These are phyloP conservation scores for Nicotiana benthamiana DNA, from an alignment of 257 asterid species.

Conservation along the genomic window DNA sequence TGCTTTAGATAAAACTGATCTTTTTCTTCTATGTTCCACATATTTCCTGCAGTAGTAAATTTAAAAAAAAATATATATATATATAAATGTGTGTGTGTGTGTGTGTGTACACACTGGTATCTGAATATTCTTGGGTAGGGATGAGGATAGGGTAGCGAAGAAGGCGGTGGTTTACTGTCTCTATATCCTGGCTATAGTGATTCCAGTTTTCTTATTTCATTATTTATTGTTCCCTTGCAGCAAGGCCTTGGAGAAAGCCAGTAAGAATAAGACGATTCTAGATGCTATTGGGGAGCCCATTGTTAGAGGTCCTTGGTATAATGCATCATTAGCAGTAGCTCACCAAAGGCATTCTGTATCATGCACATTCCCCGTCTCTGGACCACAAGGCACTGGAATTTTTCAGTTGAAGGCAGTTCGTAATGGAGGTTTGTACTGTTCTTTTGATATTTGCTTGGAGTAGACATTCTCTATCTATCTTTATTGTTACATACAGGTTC, in stretches of 20 bases:
- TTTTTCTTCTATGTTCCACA: background rate
- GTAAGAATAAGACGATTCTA: slow-evolving; percentile 48
- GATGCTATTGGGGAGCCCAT: slow-evolving; percentile 90
- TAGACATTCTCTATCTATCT: background rate
- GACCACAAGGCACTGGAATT: slow-evolving; percentile 89
- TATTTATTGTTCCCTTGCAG: slow-evolving; percentile 35
- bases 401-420: slow-evolving; percentile 91
- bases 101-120: background rate
- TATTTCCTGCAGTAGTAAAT: background rate
- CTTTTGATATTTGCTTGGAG: background rate
- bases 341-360: slow-evolving; percentile 85
- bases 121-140: background rate
- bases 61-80: background rate
- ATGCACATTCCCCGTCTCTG: slow-evolving; percentile 90
- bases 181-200: background rate
- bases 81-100: too few relatives aligned
- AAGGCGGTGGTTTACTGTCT: background rate
- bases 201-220: background rate
- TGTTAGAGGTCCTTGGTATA: slow-evolving; percentile 94
- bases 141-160: background rate
- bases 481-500: background rate
- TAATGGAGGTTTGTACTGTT: slow-evolving; percentile 47
- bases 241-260: slow-evolving; percentile 93
- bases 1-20: background rate
- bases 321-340: slow-evolving; percentile 90